Base-by-base conservation (phyloP, 192 early-diverging fungal genomes). In the Dispira parvispora region DNA sequence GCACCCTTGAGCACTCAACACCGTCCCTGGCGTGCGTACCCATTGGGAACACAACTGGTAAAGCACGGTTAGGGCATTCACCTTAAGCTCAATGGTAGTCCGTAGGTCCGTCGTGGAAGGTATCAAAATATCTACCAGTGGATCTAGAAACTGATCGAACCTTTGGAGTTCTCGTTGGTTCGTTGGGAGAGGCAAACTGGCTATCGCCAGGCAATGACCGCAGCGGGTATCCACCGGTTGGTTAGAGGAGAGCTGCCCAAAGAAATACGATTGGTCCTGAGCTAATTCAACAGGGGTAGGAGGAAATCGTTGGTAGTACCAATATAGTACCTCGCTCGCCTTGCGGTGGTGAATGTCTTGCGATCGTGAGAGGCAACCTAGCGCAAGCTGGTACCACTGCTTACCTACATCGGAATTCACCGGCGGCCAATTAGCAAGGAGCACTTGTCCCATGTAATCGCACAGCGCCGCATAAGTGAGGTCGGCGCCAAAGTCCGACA, bases 401-500 rank as follows among this genome's bases (percentile, higher is more conserved):
- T 43, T n/a, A 43, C 21, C 44, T 63, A 66, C 21, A 42, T 23
- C 16, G 57, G 46, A 13, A 16, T 52, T 18, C 20, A 57, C 16
- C 42, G 64, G 58, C 65, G 63, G 27, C 55, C 44, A 68, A 71
- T 78, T 23, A 53, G 74, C 76, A 42, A 75, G 56, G 43, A 74
- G 69, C 18, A 83, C 62, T 42, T 71, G 69, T 0, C 75, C 72
- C 43, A 83, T 72, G 23, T 77, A 75, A 18, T 54, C 61, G 14
- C 76, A 69, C 8, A 80, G 52, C 3, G 78, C 80, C 4, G 54
- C 61, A 13, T 77, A 71, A 9, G 78, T 82, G 67, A 80, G 62
- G 32, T 75, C 66, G 43, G 78, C 67, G 9, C 82, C 82, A 72
- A 83, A 83, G 21, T 81, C 74, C 16, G 83, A 77, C 2, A 77